Evolutionary conservation across 2,329 filamentous ascomycete species (phyloP), one percentile per base, ranked within the genome.

Genomic region (Paecilomyces formosus): DNA sequence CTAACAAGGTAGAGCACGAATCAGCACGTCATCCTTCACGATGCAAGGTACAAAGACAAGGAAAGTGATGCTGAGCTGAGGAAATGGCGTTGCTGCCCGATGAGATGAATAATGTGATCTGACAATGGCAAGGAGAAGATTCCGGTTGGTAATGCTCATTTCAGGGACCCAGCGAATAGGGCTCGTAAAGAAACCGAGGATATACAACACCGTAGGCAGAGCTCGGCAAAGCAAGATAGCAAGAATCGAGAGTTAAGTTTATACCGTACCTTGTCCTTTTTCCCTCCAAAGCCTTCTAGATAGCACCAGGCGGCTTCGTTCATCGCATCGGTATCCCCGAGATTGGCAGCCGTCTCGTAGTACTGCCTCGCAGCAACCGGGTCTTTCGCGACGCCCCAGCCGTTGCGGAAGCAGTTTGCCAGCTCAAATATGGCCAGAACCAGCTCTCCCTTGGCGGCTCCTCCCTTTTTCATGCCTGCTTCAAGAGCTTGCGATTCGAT

Each of bases 241-340:
- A 54, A 52, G 22, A 35, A 24, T 45, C 57, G 57, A 28, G 50
- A 52, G 50, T 50, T 54, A 59, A 49, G 58, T 61, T 53, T 55
- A 58, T 5, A 24, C 84, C 90, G 76, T 82, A 97, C 93, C 89
- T 96, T 97, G 80, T 99, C 92, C 75, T 97, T 99, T 75, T 92
- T 94, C 70, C 92, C 93, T 33, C 94, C 94, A 75, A 96, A 96
- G n/a, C 94, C 94, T 72, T 97, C 89, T 28, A 95, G 76, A 81
- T 94, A 97, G 79, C 94, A 99, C 91, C 92, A 96, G 35, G 87
- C 94, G 57, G 88, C 88, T 75, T 97, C 93, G 71, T 97, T 96
- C 92, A 97, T 96, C 59, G 92, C 94, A 78, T 99, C 94, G 52
- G 90, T 90, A 74, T 99, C 94, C 61, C 94, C 94, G 64, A 99